These are phyloP conservation scores for Scedosporium dehoogii DNA, from an alignment of 2,329 filamentous ascomycete species.

Conservation along the genomic window DNA sequence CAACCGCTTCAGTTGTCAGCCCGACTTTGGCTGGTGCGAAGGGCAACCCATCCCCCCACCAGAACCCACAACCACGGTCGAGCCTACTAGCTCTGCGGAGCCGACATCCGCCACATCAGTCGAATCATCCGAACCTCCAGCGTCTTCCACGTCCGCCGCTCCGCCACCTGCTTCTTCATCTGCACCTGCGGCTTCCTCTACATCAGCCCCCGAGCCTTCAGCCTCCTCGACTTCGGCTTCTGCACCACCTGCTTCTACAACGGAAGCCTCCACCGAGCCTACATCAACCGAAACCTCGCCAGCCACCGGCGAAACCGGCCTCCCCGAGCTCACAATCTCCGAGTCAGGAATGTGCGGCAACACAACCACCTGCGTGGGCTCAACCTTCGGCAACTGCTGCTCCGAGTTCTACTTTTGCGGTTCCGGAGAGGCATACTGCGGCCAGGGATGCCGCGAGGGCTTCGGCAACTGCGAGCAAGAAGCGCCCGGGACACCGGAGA, in stretches of 20 bases:
- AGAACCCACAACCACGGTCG: neutral
- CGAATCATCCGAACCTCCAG: too few relatives aligned
- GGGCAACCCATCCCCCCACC: slow-evolving; percentile 1
- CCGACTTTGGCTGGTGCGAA: slow-evolving; percentile 5
- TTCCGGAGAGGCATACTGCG: slow-evolving; percentile 18
- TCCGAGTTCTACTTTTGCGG: slow-evolving; percentile 31
- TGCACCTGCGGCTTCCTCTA: neutral
- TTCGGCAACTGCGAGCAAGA: slow-evolving; percentile 20
- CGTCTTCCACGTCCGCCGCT: neutral
- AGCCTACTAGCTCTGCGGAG: neutral
- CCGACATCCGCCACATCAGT: neutral
- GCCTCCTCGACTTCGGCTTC: too few relatives aligned
- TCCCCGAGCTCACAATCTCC: neutral
- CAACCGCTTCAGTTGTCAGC: slow-evolving; percentile 6
- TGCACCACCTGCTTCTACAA: too few relatives aligned
- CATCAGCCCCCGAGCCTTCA: neutral
- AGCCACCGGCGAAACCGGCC: neutral
- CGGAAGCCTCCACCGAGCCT: too few relatives aligned
- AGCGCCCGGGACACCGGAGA: neutral
- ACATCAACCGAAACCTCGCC: neutral
- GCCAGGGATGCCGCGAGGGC: slow-evolving; percentile 21
- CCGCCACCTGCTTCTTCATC: neutral
- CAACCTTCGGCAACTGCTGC: slow-evolving; percentile 27
- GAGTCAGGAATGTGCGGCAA: slow-evolving; percentile 20
- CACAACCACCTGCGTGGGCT: slow-evolving; percentile 23